Percentiles rank a stretch among this genome's conserved stretches.
Conservation (phyloP, 768 basidiomycete species). For the Lepiota brunneoincarnata region DNA sequence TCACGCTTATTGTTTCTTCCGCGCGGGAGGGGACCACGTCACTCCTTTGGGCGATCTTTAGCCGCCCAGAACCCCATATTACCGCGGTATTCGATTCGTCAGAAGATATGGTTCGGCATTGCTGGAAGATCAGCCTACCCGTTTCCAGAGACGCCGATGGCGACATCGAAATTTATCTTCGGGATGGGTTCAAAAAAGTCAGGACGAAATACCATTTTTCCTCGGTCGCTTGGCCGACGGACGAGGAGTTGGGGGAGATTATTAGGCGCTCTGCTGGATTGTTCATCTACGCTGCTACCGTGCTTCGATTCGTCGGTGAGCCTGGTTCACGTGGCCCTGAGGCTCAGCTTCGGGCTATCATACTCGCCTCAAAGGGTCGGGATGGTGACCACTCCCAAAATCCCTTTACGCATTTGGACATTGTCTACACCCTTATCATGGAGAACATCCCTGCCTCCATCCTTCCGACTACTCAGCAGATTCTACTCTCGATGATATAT, state of each 20-base stretch:
- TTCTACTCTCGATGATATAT: too few species aligned
- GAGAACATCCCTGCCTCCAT: too few species aligned
- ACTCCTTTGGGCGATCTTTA: constrained; percentile 2
- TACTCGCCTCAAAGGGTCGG: neutral
- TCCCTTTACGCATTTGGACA: too few species aligned
- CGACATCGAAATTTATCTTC: neutral
- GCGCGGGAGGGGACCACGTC: neutral
- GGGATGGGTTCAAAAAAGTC: neutral
- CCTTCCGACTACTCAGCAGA: too few species aligned
- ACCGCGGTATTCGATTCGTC: neutral
- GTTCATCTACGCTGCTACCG: neutral
- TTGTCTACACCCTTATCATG: too few species aligned
- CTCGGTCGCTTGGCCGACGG: neutral
- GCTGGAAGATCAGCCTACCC: neutral
- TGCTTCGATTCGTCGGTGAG: neutral
- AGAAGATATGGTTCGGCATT: neutral
- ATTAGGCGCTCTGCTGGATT: neutral
- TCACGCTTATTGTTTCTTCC: neutral
- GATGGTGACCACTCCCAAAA: too few species aligned
- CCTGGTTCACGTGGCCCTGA: neutral
- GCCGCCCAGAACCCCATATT: constrained; percentile 1
- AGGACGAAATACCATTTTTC: neutral
- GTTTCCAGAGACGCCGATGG: neutral
- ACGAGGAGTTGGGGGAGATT: neutral
- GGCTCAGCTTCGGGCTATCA: neutral